phyloP scores from a whole-genome alignment of 2,329 filamentous ascomycete species.

The Fusarium sulawesiense region DNA sequence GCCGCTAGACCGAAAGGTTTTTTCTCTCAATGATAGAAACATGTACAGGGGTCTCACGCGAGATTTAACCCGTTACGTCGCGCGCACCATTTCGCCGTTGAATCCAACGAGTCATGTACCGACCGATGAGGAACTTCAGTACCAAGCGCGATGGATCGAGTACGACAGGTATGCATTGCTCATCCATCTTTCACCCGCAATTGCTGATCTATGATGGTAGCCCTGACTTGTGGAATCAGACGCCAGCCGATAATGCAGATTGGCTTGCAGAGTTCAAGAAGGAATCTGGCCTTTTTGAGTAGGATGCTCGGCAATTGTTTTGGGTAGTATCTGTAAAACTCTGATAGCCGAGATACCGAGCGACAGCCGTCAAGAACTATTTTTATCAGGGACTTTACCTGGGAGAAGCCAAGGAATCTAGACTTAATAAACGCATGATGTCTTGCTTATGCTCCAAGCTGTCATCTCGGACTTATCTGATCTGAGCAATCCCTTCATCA shows the following conservation, averaged over 20 bases:
- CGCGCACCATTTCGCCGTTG: conserved; percentile 46
- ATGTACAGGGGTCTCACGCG: conserved; percentile 22
- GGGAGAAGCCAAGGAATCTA: background rate
- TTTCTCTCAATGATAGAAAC: conserved; percentile 19
- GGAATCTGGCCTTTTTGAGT: conserved; percentile 1
- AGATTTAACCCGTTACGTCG: conserved; percentile 42
- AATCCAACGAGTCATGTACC: conserved; percentile 48
- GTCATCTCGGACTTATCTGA: background rate
- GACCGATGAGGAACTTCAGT: conserved; percentile 51
- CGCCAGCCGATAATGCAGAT: conserved; percentile 12
- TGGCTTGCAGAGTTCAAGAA: conserved; percentile 21
- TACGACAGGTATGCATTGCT: conserved; percentile 42
- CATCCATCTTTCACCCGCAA: too few species aligned
- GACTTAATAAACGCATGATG: background rate
- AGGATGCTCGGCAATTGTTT: background rate
- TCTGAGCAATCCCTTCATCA: background rate
- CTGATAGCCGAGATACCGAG: background rate
- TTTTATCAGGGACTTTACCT: too few species aligned
- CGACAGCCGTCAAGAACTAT: background rate
- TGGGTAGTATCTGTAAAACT: rapidly evolving
- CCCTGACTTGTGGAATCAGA: conserved; percentile 23
- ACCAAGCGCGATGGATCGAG: conserved; percentile 50
- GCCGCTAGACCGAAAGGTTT: background rate
- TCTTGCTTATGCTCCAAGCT: too few species aligned
- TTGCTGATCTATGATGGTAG: too few species aligned